Percentiles rank a stretch among this genome's conserved stretches.
phyloP scores from a whole-genome alignment of 192 early-diverging fungal species.

The Coemansia reversa region DNA sequence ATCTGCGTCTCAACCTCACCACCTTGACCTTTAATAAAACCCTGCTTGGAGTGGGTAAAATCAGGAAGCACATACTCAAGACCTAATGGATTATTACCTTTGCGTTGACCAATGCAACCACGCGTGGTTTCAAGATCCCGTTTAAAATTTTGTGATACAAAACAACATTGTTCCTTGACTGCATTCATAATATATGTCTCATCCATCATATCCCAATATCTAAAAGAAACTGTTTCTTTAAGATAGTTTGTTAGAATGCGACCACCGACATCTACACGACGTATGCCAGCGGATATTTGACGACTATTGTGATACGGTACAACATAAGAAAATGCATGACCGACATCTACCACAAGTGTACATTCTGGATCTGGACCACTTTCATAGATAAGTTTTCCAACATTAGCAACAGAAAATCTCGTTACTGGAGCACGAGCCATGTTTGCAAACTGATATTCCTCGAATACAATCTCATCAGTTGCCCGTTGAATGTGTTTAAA shows the following conservation, averaged over 20 bases:
- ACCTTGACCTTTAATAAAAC: conserved; percentile 27
- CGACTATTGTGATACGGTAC: conserved; percentile 64
- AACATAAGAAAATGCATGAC: conserved; percentile 79
- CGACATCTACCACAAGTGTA: conserved; percentile 71
- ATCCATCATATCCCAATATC: conserved; percentile 95
- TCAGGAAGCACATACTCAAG: conserved; percentile 54
- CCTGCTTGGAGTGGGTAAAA: conserved; percentile 32
- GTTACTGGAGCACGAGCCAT: conserved; percentile 29
- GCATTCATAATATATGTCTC: conserved; percentile 83
- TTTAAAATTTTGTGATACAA: conserved; percentile 67
- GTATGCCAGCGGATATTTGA: conserved; percentile 58
- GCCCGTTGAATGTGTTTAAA: conserved; percentile 65
- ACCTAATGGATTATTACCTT: background rate
- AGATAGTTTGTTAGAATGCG: conserved; percentile 84
- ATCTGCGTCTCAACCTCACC: conserved; percentile 50
- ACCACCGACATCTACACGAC: conserved; percentile 80
- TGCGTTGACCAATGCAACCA: conserved; percentile 48
- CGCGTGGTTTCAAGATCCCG: conserved; percentile 59
- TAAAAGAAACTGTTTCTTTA: conserved; percentile 89
- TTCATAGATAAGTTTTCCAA: conserved; percentile 15
- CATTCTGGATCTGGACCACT: conserved; percentile 51
- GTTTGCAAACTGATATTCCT: conserved; percentile 73
- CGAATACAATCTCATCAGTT: conserved; percentile 84
- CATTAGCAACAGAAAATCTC: conserved; percentile 7
- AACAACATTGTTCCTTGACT: conserved; percentile 83